Evolutionary conservation across 306 rosid species (phyloP).

Genomic region (Casuarina cunninghamiana): DNA sequence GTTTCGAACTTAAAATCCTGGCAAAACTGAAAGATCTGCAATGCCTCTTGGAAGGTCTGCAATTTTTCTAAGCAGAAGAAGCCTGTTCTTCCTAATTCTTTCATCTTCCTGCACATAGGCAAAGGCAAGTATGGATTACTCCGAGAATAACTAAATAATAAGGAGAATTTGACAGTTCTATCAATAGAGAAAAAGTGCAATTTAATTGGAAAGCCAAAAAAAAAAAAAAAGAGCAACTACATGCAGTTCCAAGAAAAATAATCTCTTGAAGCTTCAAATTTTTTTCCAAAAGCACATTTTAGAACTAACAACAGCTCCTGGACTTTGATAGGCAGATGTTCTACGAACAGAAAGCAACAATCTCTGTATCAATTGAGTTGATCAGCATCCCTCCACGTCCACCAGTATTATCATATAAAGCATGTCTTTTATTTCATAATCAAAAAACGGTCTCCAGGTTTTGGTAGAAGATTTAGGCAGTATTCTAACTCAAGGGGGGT

Average conservation of each 20-base stretch:
- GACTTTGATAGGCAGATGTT: not conserved
- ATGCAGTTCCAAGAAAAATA: not conserved
- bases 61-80: conserved; percentile 71
- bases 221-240: not conserved
- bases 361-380: not conserved
- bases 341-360: not conserved
- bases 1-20: conserved; percentile 66
- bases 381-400: not conserved
- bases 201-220: not conserved
- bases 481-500: too few species aligned
- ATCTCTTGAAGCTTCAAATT: not conserved
- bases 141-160: not conserved
- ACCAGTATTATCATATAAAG: too few species aligned
- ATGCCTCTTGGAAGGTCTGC: conserved; percentile 87
- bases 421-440: too few species aligned
- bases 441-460: too few species aligned
- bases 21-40: conserved; percentile 76
- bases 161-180: not conserved
- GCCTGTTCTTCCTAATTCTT: conserved; percentile 72
- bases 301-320: not conserved
- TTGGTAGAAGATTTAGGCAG: too few species aligned
- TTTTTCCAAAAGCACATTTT: not conserved
- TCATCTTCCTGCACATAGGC: conserved; percentile 60
- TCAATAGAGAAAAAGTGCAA: not conserved
- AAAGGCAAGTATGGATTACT: conserved; percentile 18